Evolutionary conservation across 2,329 filamentous ascomycete species (phyloP), one percentile per base, ranked within the genome.

Genomic region (Scytalidium lignicola): DNA sequence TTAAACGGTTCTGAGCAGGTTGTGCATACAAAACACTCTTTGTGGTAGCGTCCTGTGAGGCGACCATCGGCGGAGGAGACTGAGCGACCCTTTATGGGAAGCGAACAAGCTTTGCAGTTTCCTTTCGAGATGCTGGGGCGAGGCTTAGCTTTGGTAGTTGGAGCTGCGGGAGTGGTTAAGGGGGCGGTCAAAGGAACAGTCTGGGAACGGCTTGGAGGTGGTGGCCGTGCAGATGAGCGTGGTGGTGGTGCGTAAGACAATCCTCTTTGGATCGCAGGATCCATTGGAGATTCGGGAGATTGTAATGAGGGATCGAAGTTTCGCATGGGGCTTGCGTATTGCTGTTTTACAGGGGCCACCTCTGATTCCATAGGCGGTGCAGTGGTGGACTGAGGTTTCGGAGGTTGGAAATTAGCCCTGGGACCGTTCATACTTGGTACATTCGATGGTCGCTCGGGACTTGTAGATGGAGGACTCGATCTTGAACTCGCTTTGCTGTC

Each of bases 31-130:
- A 99, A 97, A 67, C 92, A 99, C 3, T 86, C 80, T 67, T 95
- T 95, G 74, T 99, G 93, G 67, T 96, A 99, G 55, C 90, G 85
- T 9, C 93, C 93, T 0, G 89, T 95, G 20, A 99, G 74, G 20
- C 91, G 85, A 15, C 93, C 93, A 60, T 96, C 93, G 1, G 90
- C 90, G 13, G 90, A 95, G 28, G 92, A 95, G 50, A 99, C 84
- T 1, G 90, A 96, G 70, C 96, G 97, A 7, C 41, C 32, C 41
- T 82, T 80, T 59, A 99, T 97, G 6, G 78, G 72, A 42, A 86
- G 73, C 3, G 80, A 75, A 67, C 93, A 99, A 1, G 88, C 88
- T 61, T 90, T 88, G 72, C 93, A 99, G 54, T 81, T 82, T 2
- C 89, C 88, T 51, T 66, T 66, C 18, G 60, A 55, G 13, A 58